These are phyloP conservation scores for Hypoxylon crocopeplum DNA, from an alignment of 495 filamentous ascomycete genomes.

Conservation along the genomic window DNA sequence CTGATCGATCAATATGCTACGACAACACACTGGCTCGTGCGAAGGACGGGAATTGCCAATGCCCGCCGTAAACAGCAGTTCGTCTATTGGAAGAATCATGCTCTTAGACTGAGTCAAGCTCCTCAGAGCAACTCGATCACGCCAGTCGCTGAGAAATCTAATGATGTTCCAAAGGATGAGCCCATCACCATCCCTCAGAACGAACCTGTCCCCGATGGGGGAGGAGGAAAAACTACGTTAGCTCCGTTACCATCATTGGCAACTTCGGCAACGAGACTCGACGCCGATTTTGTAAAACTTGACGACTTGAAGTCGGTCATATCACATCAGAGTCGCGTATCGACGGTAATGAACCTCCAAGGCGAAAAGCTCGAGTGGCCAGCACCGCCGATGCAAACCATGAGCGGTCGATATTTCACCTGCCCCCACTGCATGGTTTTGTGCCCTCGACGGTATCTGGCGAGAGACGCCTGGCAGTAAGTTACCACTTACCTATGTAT, in stretches of 20 bases:
- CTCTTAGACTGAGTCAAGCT: slow-evolving; percentile 17
- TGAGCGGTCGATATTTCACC: slow-evolving; percentile 12
- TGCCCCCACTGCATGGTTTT: slow-evolving; percentile 37
- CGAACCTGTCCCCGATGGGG: neutral
- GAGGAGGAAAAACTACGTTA: neutral
- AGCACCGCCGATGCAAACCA: slow-evolving; percentile 1
- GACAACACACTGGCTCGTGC: slow-evolving; percentile 16
- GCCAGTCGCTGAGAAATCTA: neutral
- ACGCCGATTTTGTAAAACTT: neutral
- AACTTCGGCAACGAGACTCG: slow-evolving; percentile 1
- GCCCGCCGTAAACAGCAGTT: slow-evolving; percentile 36
- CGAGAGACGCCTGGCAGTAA: slow-evolving; percentile 15
- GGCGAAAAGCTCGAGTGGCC: slow-evolving; percentile 11
- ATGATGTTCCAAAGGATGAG: too few species aligned
- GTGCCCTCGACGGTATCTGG: slow-evolving; percentile 21
- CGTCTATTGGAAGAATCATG: slow-evolving; percentile 38
- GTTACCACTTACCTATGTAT: neutral
- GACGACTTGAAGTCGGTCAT: slow-evolving; percentile 9
- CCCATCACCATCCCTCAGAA: neutral
- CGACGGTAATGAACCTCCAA: neutral
- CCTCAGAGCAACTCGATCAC: neutral
- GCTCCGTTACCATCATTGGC: neutral
- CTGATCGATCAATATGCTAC: too few species aligned
- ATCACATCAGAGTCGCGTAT: slow-evolving; percentile 13
- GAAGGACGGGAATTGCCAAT: slow-evolving; percentile 32